A percentile compares a stretch with the other conserved stretches of the same genome.
These are phyloP conservation scores for Hysterangium stoloniferum DNA, from an alignment of 768 basidiomycete genomes.

Conservation along the genomic window DNA sequence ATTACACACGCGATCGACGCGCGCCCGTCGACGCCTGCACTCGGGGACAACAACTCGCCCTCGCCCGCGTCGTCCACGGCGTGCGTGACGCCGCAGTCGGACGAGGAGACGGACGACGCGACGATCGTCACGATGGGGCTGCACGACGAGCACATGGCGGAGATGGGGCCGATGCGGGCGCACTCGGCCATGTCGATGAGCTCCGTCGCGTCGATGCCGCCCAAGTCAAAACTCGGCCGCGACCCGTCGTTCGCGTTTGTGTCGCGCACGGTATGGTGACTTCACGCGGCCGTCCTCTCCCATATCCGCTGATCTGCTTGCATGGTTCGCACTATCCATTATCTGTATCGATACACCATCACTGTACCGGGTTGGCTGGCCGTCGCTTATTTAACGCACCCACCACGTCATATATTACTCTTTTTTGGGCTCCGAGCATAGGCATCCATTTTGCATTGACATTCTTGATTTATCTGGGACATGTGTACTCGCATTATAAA, in stretches of 20 bases:
- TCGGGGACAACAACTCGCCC: not conserved
- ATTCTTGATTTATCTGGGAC: not conserved
- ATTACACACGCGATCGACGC: not conserved
- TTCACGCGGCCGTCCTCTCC: not conserved
- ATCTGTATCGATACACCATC: not conserved
- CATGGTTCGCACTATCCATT: not conserved
- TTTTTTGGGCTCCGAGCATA: slow-evolving; percentile 1
- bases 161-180: not conserved
- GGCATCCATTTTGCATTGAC: not conserved
- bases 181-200: slow-evolving; percentile 4
- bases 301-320: slow-evolving; percentile 2
- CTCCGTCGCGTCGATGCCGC: slow-evolving; percentile 1
- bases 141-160: not conserved
- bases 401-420: not conserved
- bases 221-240: slow-evolving; percentile 4
- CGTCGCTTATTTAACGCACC: not conserved
- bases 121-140: slow-evolving; percentile 4
- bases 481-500: no score
- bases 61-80: slow-evolving; percentile 9
- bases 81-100: slow-evolving; percentile 8
- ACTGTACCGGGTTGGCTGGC: not conserved
- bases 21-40: not conserved
- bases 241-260: slow-evolving; percentile 6
- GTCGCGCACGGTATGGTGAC: slow-evolving; percentile 7
- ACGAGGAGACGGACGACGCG: slow-evolving; percentile 8